phyloP scores from a whole-genome alignment of 768 basidiomycete species.

The Tremella fuciformis region DNA sequence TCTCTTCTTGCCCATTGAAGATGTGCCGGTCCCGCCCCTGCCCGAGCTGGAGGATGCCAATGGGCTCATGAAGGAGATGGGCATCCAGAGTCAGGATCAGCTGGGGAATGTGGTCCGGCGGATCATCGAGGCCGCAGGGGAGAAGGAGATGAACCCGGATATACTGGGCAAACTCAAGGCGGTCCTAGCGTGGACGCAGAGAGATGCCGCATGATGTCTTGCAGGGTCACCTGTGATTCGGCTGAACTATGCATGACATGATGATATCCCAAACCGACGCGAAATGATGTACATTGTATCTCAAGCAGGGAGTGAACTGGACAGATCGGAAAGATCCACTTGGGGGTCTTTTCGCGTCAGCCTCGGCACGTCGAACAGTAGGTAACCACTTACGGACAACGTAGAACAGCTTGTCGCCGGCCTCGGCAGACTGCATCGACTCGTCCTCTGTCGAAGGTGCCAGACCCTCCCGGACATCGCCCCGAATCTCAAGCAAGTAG shows the following conservation, averaged over 20 bases:
- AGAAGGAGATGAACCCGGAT: neutral
- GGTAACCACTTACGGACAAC: conserved; percentile 66
- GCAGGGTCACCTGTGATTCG: neutral
- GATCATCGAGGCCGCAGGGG: conserved; percentile 4
- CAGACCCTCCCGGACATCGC: conserved; percentile 68
- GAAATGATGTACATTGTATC: neutral
- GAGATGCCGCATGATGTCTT: neutral
- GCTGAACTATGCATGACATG: conserved; percentile 3
- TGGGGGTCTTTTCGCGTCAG: conserved; percentile 31
- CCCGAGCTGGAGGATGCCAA: conserved; percentile 2
- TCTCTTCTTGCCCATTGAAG: conserved; percentile 23
- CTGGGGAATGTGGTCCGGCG: neutral
- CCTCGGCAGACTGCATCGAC: conserved; percentile 56
- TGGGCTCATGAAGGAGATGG: conserved; percentile 3
- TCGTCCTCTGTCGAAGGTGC: conserved; percentile 55
- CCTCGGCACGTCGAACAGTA: neutral
- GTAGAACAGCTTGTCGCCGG: conserved; percentile 71
- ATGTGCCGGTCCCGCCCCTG: conserved; percentile 19
- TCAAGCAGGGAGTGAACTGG: conserved; percentile 28
- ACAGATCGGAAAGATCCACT: conserved; percentile 44
- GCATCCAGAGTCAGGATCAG: neutral
- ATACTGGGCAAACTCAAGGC: conserved; percentile 1
- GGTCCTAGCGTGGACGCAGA: conserved; percentile 1
- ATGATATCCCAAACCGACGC: conserved; percentile 2
- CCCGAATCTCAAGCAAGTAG: conserved; percentile 76